Base-by-base conservation (phyloP, 2,329 filamentous ascomycete species). In the Beauveria sp. region DNA sequence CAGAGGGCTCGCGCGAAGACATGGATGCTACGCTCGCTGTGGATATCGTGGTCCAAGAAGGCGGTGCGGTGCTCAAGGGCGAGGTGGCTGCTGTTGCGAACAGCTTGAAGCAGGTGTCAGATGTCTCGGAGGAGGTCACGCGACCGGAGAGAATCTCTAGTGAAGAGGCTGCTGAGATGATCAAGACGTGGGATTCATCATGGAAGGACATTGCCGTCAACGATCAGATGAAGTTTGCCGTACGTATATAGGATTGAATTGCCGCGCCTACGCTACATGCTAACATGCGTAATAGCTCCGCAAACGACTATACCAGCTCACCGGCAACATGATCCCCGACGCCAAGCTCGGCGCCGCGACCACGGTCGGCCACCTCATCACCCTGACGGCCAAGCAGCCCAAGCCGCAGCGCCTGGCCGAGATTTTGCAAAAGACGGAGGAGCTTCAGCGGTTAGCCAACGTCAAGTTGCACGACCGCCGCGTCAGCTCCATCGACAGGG, bases 291-390 rank as follows among this genome's bases (percentile, higher is more conserved):
- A n/a, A 24, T 66, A 97, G 92, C 81, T 94, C 65, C 77, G 87
- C 68, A 96, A 96, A 76, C 87, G 91, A 62, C 77, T 92, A 63
- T 85, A 88, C 72, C 89, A 94, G 72, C 80, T 96, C 63, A 92
- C 88, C n/a, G 90, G 91, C 63, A 84, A 86, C 63, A 83, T 84
- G 62, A 79, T 96, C 65, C 80, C 89, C 18, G 93, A 97, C 73
- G 78, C 84, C 52, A 81, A 83, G 66, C 81, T 96, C 63, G 75
- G 77, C 55, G 76, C 78, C 50, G 78, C 85, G 63, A 74, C 73
- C 56, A 86, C 80, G 9, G 77, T 85, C 43, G 76, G 78, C 60
- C 72, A 80, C 30, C 72, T 90, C 56, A 73, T 90, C 47, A 75
- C 77, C 28, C 73, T 83, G 51, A 74, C 88, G 2, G 69, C 78